Evolutionary conservation across 306 rosid genomes (phyloP).

Genomic region (Dryas octopetala): DNA sequence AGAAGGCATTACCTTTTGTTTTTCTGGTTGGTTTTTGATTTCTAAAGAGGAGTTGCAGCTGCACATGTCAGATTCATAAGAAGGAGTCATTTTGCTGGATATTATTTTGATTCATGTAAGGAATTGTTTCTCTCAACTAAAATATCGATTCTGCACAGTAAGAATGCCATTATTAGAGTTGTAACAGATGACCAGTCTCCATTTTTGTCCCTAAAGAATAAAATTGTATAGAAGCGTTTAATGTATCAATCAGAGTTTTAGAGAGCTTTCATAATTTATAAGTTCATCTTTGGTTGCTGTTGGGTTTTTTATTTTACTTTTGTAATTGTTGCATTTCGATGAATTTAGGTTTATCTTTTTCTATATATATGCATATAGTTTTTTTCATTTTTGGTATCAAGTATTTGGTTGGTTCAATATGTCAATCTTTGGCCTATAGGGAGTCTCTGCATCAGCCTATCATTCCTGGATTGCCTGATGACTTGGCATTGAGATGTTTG

Average conservation of each 20-base stretch:
- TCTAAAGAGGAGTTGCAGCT: not conserved
- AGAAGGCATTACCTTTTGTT: not conserved
- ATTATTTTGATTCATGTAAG: conserved; percentile 9
- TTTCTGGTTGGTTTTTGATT: not conserved
- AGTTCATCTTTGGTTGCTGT: not conserved
- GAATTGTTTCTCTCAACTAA: not conserved
- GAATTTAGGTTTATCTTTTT: not conserved
- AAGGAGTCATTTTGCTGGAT: not conserved
- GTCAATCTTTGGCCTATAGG: conserved; percentile 14
- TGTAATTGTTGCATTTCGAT: not conserved
- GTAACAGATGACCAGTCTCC: not conserved
- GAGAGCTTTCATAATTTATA: not conserved
- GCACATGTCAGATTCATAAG: not conserved
- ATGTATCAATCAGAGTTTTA: not conserved
- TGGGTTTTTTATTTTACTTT: not conserved
- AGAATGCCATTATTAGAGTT: not conserved
- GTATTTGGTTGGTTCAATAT: not conserved
- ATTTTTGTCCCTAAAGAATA: not conserved
- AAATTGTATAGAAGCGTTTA: not conserved
- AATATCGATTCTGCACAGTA: not conserved
- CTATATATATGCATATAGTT: not conserved
- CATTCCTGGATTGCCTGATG: conserved; percentile 38
- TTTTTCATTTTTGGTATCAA: not conserved
- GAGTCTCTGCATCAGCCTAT: conserved; percentile 7
- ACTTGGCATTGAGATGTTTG: conserved; percentile 35